These are phyloP conservation scores for Melocanna baccifera DNA, from an alignment of 176 grass and related monocot genomes.

Conservation along the genomic window DNA sequence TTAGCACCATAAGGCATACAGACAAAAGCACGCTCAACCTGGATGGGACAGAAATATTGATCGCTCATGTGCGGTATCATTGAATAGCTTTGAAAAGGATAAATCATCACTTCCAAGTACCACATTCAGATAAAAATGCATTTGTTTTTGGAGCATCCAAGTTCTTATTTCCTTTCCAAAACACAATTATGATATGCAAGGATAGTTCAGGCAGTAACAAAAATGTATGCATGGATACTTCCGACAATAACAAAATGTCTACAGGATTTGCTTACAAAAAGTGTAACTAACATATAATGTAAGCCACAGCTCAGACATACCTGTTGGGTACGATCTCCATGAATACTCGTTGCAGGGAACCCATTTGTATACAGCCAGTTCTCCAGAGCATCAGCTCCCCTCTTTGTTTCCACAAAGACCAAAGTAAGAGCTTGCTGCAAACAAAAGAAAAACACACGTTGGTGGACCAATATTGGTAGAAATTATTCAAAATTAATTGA, in stretches of 20 bases:
- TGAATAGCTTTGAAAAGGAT: not conserved
- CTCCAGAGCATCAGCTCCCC: conserved; percentile 89
- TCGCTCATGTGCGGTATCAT: not conserved
- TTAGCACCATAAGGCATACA: not conserved
- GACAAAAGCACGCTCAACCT: not conserved
- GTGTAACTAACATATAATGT: not conserved
- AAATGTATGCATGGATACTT: not conserved
- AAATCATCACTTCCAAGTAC: not conserved
- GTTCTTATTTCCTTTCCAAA: not conserved
- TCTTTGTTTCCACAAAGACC: conserved; percentile 97
- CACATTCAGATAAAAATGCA: not conserved
- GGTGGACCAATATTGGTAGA: not conserved
- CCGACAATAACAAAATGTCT: not conserved
- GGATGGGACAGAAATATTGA: not conserved
- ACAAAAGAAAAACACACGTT: conserved; percentile 22
- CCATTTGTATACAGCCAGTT: conserved; percentile 86
- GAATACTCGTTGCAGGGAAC: conserved; percentile 95
- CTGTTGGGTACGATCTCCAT: conserved; percentile 88
- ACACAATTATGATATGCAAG: not conserved
- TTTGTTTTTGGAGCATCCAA: not conserved
- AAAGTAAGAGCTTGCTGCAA: conserved; percentile 77
- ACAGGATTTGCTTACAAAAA: not conserved
- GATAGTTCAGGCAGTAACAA: not conserved
- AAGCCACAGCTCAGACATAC: conserved; percentile 22
- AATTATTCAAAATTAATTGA: not conserved